Conservation (phyloP, 192 early-diverging fungal genomes). For the Coemansia sp. region DNA sequence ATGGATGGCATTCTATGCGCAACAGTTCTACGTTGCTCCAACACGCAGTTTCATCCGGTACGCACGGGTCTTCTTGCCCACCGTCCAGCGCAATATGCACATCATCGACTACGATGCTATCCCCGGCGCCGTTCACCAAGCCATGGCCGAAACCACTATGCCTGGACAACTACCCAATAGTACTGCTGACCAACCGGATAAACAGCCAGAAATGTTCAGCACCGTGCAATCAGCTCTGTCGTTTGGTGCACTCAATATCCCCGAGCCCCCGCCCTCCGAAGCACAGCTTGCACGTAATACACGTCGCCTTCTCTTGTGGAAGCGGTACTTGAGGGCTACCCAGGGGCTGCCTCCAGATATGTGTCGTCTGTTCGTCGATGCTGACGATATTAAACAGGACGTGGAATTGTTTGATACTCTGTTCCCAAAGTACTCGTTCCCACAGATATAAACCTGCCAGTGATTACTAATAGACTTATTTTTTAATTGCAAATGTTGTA, state of each 20-base stretch:
- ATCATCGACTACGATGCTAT: constrained; percentile 52
- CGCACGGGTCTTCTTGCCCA: constrained; percentile 35
- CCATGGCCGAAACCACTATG: background rate
- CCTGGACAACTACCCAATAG: background rate
- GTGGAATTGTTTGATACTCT: constrained; percentile 16
- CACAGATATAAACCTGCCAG: constrained; percentile 15
- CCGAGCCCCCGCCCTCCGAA: constrained; percentile 48
- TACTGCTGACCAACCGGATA: background rate
- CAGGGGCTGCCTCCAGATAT: constrained; percentile 28
- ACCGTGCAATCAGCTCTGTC: constrained; percentile 3
- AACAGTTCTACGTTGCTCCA: constrained; percentile 50
- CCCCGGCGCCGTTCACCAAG: constrained; percentile 1
- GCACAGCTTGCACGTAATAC: constrained; percentile 41
- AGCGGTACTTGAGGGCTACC: constrained; percentile 26
- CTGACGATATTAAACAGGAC: constrained; percentile 45
- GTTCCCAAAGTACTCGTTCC: constrained; percentile 11
- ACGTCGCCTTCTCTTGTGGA: constrained; percentile 43
- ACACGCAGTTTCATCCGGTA: constrained; percentile 42
- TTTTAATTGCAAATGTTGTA: too few species aligned
- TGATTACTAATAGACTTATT: background rate
- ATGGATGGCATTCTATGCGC: constrained; percentile 55
- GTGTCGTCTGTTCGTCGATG: constrained; percentile 52
- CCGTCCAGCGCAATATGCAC: constrained; percentile 32
- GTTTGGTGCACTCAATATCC: constrained; percentile 34
- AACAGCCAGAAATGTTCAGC: background rate